Conservation (phyloP, 2,329 filamentous ascomycete species). For the Phialocephala sp. region DNA sequence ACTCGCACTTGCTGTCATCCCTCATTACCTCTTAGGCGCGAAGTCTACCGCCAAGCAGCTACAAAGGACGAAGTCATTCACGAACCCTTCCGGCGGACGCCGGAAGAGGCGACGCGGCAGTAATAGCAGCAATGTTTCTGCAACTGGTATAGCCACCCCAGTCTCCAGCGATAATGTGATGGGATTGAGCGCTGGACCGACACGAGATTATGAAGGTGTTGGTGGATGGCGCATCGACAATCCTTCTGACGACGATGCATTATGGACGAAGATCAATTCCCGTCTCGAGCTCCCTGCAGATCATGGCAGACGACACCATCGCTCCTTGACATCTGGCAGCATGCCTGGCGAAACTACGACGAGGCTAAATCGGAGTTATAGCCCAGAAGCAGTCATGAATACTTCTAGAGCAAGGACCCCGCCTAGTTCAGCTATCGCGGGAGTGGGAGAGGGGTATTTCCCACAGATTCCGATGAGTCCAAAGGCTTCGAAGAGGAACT, state of each 20-base stretch:
- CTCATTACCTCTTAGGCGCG: conserved; percentile 55
- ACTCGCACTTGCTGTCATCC: conserved; percentile 61
- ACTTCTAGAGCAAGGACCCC: conserved; percentile 56
- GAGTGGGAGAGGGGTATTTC: conserved; percentile 33
- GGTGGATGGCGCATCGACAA: conserved; percentile 60
- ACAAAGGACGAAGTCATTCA: conserved; percentile 16
- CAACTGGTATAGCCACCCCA: conserved; percentile 39
- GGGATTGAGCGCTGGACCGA: conserved; percentile 55
- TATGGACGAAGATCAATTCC: conserved; percentile 60
- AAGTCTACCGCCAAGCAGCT: conserved; percentile 7
- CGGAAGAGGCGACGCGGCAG: conserved; percentile 38
- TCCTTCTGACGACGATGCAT: conserved; percentile 45
- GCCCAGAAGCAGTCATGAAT: conserved; percentile 47
- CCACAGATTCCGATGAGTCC: conserved; percentile 24
- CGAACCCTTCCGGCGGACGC: conserved; percentile 17
- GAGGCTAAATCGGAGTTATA: conserved; percentile 37
- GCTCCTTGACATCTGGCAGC: conserved; percentile 44
- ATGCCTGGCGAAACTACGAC: conserved; percentile 23
- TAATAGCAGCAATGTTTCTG: conserved; percentile 43
- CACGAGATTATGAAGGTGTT: conserved; percentile 64
- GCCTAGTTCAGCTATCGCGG: conserved; percentile 37
- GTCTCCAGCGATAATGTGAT: conserved; percentile 42
- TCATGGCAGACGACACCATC: conserved; percentile 49
- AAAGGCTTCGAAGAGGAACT: conserved; percentile 28
- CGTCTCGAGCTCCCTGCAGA: conserved; percentile 55